A percentile compares a stretch with the other conserved stretches of the same genome.
Conservation (phyloP, 1,284 basidiomycete species). For the Sphagnurus paluster region DNA sequence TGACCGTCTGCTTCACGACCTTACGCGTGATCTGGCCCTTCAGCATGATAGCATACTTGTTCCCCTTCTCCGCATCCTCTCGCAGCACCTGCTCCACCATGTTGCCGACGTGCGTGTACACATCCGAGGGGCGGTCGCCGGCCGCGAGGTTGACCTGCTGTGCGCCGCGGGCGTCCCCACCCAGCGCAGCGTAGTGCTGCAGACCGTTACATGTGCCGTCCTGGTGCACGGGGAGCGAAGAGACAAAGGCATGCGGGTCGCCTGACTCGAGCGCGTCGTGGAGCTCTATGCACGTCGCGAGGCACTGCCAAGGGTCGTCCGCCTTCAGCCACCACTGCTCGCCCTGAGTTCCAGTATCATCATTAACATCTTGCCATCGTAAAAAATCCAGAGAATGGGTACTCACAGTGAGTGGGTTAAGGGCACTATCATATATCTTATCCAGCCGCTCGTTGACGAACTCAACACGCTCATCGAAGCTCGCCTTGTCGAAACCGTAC, state of each 20-base stretch:
- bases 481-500: slow-evolving; percentile 94
- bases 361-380: not conserved
- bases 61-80: slow-evolving; percentile 49
- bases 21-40: slow-evolving; percentile 87
- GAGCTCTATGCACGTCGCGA: slow-evolving; percentile 91
- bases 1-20: slow-evolving; percentile 99
- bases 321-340: slow-evolving; percentile 87
- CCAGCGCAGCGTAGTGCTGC: slow-evolving; percentile 98
- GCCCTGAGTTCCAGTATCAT: slow-evolving; percentile 43
- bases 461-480: slow-evolving; percentile 85
- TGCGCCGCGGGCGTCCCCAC: slow-evolving; percentile 90
- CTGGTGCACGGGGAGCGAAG: slow-evolving; percentile 91
- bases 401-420: slow-evolving; percentile 78
- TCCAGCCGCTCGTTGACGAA: slow-evolving; percentile 78
- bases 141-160: slow-evolving; percentile 91
- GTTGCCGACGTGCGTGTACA: slow-evolving; percentile 92
- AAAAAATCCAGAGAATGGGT: not conserved
- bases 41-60: slow-evolving; percentile 64
- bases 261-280: slow-evolving; percentile 73
- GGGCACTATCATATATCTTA: slow-evolving; percentile 84
- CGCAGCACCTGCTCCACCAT: slow-evolving; percentile 64
- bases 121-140: slow-evolving; percentile 89
- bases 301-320: slow-evolving; percentile 97
- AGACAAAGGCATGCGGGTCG: slow-evolving; percentile 73
- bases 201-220: slow-evolving; percentile 99